Evolutionary conservation across 176 grass and related monocot genomes (phyloP), one percentile per base, ranked within the genome.

Genomic region (Raddia guianensis): DNA sequence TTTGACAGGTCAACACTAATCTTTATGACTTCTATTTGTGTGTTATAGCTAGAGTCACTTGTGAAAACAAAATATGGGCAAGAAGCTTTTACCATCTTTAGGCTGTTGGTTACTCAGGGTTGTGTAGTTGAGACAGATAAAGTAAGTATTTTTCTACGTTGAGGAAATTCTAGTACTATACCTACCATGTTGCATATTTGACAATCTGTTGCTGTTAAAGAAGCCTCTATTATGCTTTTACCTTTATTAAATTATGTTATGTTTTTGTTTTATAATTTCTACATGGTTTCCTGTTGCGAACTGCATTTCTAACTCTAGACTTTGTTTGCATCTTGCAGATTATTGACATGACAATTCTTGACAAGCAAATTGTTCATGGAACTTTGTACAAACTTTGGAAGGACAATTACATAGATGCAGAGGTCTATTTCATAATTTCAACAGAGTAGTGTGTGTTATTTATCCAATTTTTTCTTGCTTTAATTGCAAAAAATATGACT

Each of bases 381-480:
- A 91, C 85, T 80, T 76, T 93, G 55, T 97, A 91, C 84, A 93
- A 86, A 74, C 86, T 97, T 57, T 97, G 91, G 91, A 91, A 89
- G 70, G 91, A 97, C 0, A 89, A 89, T 43, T 97, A 86, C 75
- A 84, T 95, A 61, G 87, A 92, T 58, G 63, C 68, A 79, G 83
- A 90, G 93, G 86, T 90, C 27, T 27, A 27, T 27, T 27, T 27
- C 27, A 27, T 27, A 27, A 27, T 27, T 27, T 52, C 12, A 63
- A 80, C 63, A 69, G 11, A 63, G 5, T 69, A 70, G 21, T 7
- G 47, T 75, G 57, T 64, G 6, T 72, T 80, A 9, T 8, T 49
- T 70, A 32, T 37, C 48, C 14, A 70, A 27, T 9, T 74, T 79
- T 63, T 7, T 67, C 19, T 59, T 16, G 32, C 61, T 71, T 53